Conservation (phyloP, 768 basidiomycete species). For the Dacryopinax primogenitus region DNA sequence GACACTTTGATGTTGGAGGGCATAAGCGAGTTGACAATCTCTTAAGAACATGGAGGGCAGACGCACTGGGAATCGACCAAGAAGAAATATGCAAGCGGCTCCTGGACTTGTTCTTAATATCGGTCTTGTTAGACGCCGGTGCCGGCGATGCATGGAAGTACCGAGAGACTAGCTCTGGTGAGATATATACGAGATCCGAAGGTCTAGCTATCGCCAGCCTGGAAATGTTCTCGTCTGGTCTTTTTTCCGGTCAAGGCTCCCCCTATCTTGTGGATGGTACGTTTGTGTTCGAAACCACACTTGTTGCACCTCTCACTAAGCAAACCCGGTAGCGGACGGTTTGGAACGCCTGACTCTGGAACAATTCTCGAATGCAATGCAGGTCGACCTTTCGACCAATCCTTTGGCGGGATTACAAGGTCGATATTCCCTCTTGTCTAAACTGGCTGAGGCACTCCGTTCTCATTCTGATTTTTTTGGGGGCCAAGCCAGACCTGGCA, state of each 20-base stretch:
- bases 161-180: constrained; percentile 41
- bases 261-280: constrained; percentile 70
- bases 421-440: constrained; percentile 59
- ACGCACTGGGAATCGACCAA: constrained; percentile 27
- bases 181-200: constrained; percentile 52
- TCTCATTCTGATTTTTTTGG: constrained; percentile 60
- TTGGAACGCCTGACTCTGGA: constrained; percentile 50
- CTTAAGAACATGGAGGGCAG: constrained; percentile 41
- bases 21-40: constrained; percentile 49
- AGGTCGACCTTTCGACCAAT: constrained; percentile 54
- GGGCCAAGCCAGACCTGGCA: constrained; percentile 58
- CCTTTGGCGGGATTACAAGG: constrained; percentile 87
- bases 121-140: constrained; percentile 88
- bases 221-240: constrained; percentile 73
- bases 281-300: constrained; percentile 20
- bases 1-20: constrained; percentile 61
- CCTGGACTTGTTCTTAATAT: constrained; percentile 75
- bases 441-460: constrained; percentile 58
- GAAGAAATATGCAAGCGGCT: constrained; percentile 52
- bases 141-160: constrained; percentile 77
- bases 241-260: constrained; percentile 63
- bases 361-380: constrained; percentile 55
- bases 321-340: constrained; percentile 44
- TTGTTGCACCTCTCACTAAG: neutral
- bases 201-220: constrained; percentile 83